These are phyloP conservation scores for Hordeum pubiflorum DNA, from an alignment of 202 grass and related monocot species.

Conservation along the genomic window DNA sequence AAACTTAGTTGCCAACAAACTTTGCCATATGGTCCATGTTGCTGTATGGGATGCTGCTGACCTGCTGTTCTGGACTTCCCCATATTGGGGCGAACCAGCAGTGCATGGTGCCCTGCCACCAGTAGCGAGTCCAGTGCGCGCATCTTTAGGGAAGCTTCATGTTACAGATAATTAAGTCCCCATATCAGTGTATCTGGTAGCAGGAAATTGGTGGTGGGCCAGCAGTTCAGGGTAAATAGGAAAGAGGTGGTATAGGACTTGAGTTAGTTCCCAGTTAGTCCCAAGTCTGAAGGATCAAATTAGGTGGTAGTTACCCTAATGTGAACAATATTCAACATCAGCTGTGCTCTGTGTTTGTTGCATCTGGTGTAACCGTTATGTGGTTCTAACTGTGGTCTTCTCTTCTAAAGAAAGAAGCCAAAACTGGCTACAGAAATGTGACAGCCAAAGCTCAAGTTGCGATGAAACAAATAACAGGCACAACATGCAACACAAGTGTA, in stretches of 20 bases:
- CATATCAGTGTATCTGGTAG: neutral
- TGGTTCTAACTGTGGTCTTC: neutral
- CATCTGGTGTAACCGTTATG: neutral
- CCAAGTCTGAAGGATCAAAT: neutral
- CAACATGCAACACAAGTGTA: neutral
- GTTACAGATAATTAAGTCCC: neutral
- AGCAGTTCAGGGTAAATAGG: neutral
- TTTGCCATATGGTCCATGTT: neutral
- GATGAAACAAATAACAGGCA: neutral
- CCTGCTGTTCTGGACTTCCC: neutral
- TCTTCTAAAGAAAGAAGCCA: neutral
- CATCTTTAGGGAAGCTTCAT: constrained; percentile 1
- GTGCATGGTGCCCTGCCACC: neutral
- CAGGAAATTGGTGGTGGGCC: neutral
- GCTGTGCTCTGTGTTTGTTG: neutral
- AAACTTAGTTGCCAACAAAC: neutral
- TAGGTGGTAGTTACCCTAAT: too few species aligned
- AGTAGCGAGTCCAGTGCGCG: neutral
- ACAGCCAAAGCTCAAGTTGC: neutral
- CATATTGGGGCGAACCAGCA: neutral
- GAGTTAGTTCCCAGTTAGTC: neutral
- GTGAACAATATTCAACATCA: neutral
- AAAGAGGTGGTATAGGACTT: neutral
- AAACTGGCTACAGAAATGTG: neutral
- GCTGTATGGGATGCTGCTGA: neutral